Evolutionary conservation across 805 yeast genomes (phyloP).

Genomic region (Candida chauliodis): DNA sequence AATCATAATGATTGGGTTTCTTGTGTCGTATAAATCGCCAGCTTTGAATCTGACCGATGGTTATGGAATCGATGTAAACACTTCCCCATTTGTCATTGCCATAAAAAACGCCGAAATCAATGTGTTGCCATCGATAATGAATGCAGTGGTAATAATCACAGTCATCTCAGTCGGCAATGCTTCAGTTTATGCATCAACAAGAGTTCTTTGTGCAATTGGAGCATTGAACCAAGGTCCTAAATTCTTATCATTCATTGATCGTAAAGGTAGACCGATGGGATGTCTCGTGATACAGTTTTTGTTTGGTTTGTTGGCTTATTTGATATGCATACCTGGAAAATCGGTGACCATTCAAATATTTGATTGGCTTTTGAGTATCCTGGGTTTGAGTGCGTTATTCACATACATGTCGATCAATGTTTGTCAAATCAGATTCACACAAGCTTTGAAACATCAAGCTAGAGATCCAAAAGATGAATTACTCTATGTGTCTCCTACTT

Average conservation of each 20-base stretch:
- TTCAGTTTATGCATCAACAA: constrained; percentile 32
- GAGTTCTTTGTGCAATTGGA: constrained; percentile 29
- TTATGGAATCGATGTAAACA: constrained; percentile 21
- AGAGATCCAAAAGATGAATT: constrained; percentile 28
- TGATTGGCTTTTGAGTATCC: constrained; percentile 28
- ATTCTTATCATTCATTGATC: constrained; percentile 25
- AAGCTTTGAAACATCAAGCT: constrained; percentile 19
- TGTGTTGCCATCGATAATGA: constrained; percentile 31
- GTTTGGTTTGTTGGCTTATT: constrained; percentile 26
- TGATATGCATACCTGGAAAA: constrained; percentile 26
- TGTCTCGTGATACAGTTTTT: constrained; percentile 22
- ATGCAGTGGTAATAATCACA: constrained; percentile 30
- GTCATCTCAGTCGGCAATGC: constrained; percentile 35
- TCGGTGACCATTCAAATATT: constrained; percentile 22
- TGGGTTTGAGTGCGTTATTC: constrained; percentile 28
- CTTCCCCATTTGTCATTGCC: constrained; percentile 39
- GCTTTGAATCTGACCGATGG: constrained; percentile 11
- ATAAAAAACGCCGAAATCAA: constrained; percentile 27
- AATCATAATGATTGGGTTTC: constrained; percentile 51
- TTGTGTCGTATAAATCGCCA: constrained; percentile 36
- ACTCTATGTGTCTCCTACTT: constrained; percentile 25
- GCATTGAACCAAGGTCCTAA: constrained; percentile 29
- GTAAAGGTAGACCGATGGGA: constrained; percentile 29
- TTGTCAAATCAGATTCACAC: constrained; percentile 28
- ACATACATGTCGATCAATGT: constrained; percentile 29